phyloP scores from a whole-genome alignment of 768 basidiomycete genomes.

The Ephemerocybe angulata region DNA sequence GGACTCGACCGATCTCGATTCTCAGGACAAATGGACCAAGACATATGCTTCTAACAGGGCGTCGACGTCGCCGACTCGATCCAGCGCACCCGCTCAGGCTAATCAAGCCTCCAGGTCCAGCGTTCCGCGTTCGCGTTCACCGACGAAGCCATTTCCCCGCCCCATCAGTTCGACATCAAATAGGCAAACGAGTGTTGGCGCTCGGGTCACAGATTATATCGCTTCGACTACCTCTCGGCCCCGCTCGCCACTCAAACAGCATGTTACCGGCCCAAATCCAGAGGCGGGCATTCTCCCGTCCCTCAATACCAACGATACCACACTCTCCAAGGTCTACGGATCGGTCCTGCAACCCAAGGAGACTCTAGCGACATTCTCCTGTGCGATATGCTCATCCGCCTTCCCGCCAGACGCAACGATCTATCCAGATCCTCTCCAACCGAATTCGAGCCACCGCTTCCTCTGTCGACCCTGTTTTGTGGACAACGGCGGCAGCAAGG shows the following conservation, averaged over 20 bases:
- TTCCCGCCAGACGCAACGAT: slow-evolving; percentile 85
- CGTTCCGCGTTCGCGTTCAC: slow-evolving; percentile 13
- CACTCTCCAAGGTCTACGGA: slow-evolving; percentile 80
- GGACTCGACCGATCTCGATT: slow-evolving; percentile 34
- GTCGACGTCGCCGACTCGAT: slow-evolving; percentile 36
- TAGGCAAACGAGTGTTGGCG: slow-evolving; percentile 34
- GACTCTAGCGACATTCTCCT: slow-evolving; percentile 64
- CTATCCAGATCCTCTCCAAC: slow-evolving; percentile 64
- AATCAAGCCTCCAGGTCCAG: too few species aligned
- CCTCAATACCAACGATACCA: slow-evolving; percentile 45
- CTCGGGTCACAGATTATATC: slow-evolving; percentile 57
- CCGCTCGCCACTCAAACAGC: slow-evolving; percentile 56
- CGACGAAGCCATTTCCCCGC: slow-evolving; percentile 49
- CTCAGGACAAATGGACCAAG: slow-evolving; percentile 73
- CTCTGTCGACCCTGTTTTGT: slow-evolving; percentile 74
- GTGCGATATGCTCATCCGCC: slow-evolving; percentile 55
- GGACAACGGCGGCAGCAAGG: slow-evolving; percentile 71
- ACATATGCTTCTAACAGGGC: slow-evolving; percentile 64
- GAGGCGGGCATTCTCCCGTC: slow-evolving; percentile 62
- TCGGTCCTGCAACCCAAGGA: slow-evolving; percentile 79
- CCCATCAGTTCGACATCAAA: slow-evolving; percentile 28
- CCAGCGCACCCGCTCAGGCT: background rate
- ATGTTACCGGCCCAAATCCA: slow-evolving; percentile 48
- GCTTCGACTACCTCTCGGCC: slow-evolving; percentile 50
- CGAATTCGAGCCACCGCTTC: slow-evolving; percentile 46